Evolutionary conservation across 2,329 filamentous ascomycete genomes (phyloP).

Genomic region (Aspergillus ruber): DNA sequence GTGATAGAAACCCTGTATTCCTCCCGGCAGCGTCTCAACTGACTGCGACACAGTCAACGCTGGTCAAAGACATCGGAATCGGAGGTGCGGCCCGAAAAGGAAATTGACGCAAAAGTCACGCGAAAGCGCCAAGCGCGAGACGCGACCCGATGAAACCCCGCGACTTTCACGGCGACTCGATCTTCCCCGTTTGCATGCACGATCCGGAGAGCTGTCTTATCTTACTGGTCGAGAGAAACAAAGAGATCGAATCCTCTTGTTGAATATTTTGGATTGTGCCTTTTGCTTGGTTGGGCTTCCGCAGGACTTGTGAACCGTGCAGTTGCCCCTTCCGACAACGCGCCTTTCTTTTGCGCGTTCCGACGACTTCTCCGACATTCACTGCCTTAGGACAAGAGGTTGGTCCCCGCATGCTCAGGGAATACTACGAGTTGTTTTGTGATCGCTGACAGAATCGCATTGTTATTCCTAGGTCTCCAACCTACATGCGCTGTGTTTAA

Average conservation of each 20-base stretch:
- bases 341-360: slow-evolving; percentile 26
- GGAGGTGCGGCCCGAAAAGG: slow-evolving; percentile 9
- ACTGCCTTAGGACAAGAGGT: slow-evolving; percentile 16
- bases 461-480: neutral
- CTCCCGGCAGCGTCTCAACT: neutral
- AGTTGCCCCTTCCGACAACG: slow-evolving; percentile 22
- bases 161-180: slow-evolving; percentile 14
- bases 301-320: slow-evolving; percentile 4
- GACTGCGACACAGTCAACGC: neutral
- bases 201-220: neutral
- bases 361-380: slow-evolving; percentile 19
- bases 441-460: neutral
- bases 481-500: neutral
- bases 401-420: slow-evolving; percentile 13
- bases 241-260: too few species aligned
- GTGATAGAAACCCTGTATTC: neutral
- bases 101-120: slow-evolving; percentile 13
- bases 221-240: neutral
- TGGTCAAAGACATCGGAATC: slow-evolving; percentile 3
- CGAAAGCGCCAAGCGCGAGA: slow-evolving; percentile 19
- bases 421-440: neutral
- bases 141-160: slow-evolving; percentile 18
- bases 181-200: slow-evolving; percentile 4
- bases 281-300: neutral
- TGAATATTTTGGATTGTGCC: too few species aligned